Evolutionary conservation across 2,329 filamentous ascomycete genomes (phyloP), one percentile per base, ranked within the genome.

Genomic region (Byssochlamys sp.): DNA sequence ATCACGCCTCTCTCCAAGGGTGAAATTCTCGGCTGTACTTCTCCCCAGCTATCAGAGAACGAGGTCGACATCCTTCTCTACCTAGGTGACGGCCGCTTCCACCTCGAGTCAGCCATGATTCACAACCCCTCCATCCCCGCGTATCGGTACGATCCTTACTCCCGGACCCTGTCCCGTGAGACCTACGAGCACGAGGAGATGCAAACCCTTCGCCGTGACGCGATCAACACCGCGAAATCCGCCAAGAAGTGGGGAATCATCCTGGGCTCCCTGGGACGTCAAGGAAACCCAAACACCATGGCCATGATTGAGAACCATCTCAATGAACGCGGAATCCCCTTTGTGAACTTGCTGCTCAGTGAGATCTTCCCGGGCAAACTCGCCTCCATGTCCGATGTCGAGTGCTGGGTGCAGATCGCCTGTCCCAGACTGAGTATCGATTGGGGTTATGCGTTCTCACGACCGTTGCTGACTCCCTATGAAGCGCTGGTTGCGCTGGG

Each of bases 71-170:
- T 90, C 61, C 87, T 96, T 52, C 78, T 96, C 1, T 96, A 96
- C 71, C 84, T 96, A 12, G 91, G 91, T 52, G 91, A 96, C 69
- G 91, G 91, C 11, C 84, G 91, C 59, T 96, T 96, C 78, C 94
- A 99, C 71, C 87, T 99, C 50, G 94, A 99, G 75, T 95, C 90
- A 67, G 92, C 95, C 68, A 99, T 99, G 92, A 99, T 99, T 63
- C 94, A 97, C 70, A 99, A 99, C 74, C 94, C 95, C 0, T 76
- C 79, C 4, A 84, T 96, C 35, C 89, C 92, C 0, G 92, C 95
- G 1, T 99, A 96, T 75, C 84, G 94, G 62, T 99, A 99, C 73
- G 94, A 99, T 69, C 94, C 95, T 0, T 99, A 99, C 76, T 94
- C 91, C 10, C 84, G 92, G 54, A 90, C 89, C 58, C 82, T 99